phyloP scores from a whole-genome alignment of 768 basidiomycete genomes.

The Suillus fuscotomentosus region DNA sequence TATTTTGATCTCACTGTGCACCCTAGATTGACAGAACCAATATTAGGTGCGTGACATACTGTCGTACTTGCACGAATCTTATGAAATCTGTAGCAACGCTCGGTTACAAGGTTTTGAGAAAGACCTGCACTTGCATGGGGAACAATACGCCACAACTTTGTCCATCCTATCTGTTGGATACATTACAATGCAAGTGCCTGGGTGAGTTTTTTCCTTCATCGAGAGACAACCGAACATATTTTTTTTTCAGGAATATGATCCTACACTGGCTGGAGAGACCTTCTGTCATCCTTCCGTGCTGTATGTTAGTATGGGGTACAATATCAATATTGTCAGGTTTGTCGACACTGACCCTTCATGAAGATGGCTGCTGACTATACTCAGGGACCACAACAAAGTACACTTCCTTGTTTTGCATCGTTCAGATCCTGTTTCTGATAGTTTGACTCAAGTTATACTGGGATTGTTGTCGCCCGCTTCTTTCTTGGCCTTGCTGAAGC shows the following conservation, averaged over 20 bases:
- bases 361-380: not conserved
- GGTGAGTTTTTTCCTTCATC: not conserved
- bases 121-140: conserved; percentile 21
- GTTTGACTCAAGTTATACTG: not conserved
- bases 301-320: conserved; percentile 34
- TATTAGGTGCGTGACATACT: not conserved
- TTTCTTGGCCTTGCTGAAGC: conserved; percentile 9
- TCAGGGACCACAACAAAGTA: conserved; percentile 5
- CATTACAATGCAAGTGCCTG: conserved; percentile 24
- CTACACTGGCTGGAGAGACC: conserved; percentile 30
- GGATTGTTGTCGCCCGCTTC: conserved; percentile 2
- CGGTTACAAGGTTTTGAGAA: conserved; percentile 23
- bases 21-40: not conserved
- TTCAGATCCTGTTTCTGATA: not conserved
- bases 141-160: conserved; percentile 20
- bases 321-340: conserved; percentile 38
- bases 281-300: conserved; percentile 22
- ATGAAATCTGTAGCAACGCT: conserved; percentile 7
- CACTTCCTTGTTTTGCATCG: not conserved
- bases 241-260: conserved; percentile 24
- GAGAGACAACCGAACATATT: not conserved
- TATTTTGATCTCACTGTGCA: not conserved
- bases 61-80: not conserved
- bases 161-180: conserved; percentile 26
- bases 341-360: not conserved